A percentile compares a stretch with the other conserved stretches of the same genome.
These are phyloP conservation scores for Triangularia verruculosa DNA, from an alignment of 2,329 filamentous ascomycete genomes.

Conservation along the genomic window DNA sequence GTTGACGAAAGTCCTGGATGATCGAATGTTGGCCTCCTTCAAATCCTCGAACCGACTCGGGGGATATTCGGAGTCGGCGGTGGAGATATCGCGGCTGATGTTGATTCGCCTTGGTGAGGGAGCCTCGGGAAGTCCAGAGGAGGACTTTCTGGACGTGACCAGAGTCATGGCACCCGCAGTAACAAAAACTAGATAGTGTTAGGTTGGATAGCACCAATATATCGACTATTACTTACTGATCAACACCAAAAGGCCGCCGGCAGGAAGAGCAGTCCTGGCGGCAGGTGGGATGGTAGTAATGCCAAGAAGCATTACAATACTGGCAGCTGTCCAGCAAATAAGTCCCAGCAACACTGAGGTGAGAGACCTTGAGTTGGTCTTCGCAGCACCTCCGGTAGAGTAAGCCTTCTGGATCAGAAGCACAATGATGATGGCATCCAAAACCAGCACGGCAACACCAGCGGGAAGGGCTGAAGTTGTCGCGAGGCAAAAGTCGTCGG, in stretches of 20 bases:
- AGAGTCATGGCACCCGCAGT: conserved; percentile 39
- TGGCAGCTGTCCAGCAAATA: conserved; percentile 53
- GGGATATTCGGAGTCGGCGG: conserved; percentile 43
- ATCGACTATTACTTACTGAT: conserved; percentile 42
- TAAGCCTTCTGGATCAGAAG: conserved; percentile 43
- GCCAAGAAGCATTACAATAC: conserved; percentile 51
- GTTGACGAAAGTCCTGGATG: conserved; percentile 38
- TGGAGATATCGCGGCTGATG: conserved; percentile 40
- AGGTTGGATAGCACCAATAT: conserved; percentile 13
- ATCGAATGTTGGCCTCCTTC: conserved; percentile 41
- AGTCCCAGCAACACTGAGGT: conserved; percentile 43
- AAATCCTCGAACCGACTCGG: conserved; percentile 49
- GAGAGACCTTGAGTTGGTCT: conserved; percentile 39
- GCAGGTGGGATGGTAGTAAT: conserved; percentile 41
- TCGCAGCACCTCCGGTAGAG: conserved; percentile 36
- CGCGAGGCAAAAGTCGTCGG: conserved; percentile 51
- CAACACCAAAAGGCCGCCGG: conserved; percentile 47
- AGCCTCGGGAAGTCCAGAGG: conserved; percentile 38
- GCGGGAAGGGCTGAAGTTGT: conserved; percentile 44
- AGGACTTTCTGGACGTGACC: conserved; percentile 29
- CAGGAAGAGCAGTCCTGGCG: conserved; percentile 49
- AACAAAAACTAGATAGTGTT: conserved; percentile 37
- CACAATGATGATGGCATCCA: conserved; percentile 46
- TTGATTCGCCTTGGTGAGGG: conserved; percentile 38
- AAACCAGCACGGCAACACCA: conserved; percentile 43